phyloP scores from a whole-genome alignment of 257 asterid genomes.

The Phtheirospermum japonicum region DNA sequence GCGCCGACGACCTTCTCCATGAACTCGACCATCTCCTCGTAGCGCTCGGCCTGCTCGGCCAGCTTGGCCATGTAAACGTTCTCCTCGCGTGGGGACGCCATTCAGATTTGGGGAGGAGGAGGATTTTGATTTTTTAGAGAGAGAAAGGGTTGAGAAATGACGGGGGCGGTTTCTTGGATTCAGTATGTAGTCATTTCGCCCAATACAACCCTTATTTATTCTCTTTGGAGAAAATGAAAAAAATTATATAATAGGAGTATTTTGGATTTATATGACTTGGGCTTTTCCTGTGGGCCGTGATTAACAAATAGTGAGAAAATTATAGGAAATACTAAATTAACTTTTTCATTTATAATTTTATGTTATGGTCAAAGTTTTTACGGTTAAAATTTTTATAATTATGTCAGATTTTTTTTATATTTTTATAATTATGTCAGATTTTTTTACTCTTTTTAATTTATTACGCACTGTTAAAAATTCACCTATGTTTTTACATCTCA shows the following conservation, averaged over 20 bases:
- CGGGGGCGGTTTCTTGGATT: slow-evolving; percentile 17
- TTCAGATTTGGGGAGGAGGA: slow-evolving; percentile 29
- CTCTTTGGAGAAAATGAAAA: background rate
- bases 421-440: too few species aligned
- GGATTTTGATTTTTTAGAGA: slow-evolving; percentile 25
- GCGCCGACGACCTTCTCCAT: slow-evolving; percentile 56
- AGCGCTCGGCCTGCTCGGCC: slow-evolving; percentile 56
- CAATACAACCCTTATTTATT: background rate
- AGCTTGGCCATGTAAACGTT: slow-evolving; percentile 47
- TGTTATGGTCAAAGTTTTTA: too few species aligned
- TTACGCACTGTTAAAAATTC: too few species aligned
- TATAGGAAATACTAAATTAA: too few species aligned
- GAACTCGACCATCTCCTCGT: slow-evolving; percentile 55
- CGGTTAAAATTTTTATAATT: too few species aligned
- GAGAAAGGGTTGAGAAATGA: slow-evolving; percentile 20
- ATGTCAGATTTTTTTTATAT: too few species aligned
- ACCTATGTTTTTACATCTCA: too few species aligned
- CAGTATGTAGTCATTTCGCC: background rate
- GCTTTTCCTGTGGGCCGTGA: background rate
- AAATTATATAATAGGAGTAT: too few species aligned
- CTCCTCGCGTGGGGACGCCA: slow-evolving; percentile 53
- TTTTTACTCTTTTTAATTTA: too few species aligned
- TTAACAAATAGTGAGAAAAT: too few species aligned
- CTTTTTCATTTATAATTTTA: too few species aligned
- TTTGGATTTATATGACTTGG: background rate